Conservation (phyloP, 768 basidiomycete species). For the Collybiopsis confluens region DNA sequence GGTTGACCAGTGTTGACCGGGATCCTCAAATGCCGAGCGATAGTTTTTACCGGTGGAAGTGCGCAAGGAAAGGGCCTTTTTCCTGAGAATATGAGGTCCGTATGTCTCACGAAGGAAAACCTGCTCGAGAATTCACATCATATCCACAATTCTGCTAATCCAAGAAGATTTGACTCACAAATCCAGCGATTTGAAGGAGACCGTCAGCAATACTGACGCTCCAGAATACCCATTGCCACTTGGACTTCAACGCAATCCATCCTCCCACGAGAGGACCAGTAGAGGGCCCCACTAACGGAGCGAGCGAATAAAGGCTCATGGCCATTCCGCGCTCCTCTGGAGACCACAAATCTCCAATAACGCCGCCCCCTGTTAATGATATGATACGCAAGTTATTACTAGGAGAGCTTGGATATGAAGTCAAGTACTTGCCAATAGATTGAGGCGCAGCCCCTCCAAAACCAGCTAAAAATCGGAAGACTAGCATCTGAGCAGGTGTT, state of each 20-base stretch:
- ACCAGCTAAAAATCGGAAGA: constrained; percentile 60
- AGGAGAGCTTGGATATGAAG: not conserved
- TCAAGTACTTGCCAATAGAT: constrained; percentile 26
- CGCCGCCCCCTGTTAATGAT: constrained; percentile 40
- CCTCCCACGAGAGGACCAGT: constrained; percentile 31
- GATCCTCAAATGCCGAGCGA: constrained; percentile 37
- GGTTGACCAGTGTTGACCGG: constrained; percentile 35
- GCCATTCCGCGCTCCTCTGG: constrained; percentile 51
- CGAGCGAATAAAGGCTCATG: constrained; percentile 49
- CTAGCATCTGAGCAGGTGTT: constrained; percentile 47
- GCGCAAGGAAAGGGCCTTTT: constrained; percentile 32
- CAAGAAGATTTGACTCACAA: constrained; percentile 32
- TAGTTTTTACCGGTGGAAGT: constrained; percentile 28
- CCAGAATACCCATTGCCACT: constrained; percentile 65
- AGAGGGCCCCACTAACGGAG: constrained; percentile 45
- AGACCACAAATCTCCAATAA: constrained; percentile 48
- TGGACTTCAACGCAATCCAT: constrained; percentile 47
- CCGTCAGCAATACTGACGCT: constrained; percentile 48
- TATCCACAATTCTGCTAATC: no score
- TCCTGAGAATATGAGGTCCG: constrained; percentile 44
- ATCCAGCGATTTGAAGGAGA: constrained; percentile 40
- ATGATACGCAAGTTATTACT: not conserved
- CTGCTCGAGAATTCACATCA: constrained; percentile 10
- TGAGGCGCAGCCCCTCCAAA: constrained; percentile 63
- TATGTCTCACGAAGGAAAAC: constrained; percentile 35